Evolutionary conservation across 176 grass and related monocot species (phyloP).

Genomic region (Triticum urartu): DNA sequence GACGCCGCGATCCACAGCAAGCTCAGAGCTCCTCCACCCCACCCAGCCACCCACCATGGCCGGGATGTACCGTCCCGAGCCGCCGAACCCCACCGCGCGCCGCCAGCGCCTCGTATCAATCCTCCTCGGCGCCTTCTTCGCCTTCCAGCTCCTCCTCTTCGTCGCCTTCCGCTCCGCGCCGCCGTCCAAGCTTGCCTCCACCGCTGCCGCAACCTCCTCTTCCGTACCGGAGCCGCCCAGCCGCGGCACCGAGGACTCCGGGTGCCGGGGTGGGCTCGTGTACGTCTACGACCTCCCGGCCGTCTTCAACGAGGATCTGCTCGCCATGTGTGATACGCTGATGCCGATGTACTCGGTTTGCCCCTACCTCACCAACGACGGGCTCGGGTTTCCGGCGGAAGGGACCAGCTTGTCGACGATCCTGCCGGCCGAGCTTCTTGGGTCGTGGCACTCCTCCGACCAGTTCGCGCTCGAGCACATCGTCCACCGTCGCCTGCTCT

Average conservation of each 20-base stretch:
- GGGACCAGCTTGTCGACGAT: conserved; percentile 47
- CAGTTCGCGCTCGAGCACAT: conserved; percentile 82
- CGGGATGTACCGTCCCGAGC: conserved; percentile 26
- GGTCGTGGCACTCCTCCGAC: conserved; percentile 79
- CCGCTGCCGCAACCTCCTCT: neutral
- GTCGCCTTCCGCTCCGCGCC: conserved; percentile 38
- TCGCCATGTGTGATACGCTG: conserved; percentile 47
- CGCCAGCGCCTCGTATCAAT: conserved; percentile 37
- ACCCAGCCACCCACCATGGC: conserved; percentile 10
- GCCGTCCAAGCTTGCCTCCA: neutral
- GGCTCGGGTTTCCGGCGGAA: conserved; percentile 49
- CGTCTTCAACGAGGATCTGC: conserved; percentile 66
- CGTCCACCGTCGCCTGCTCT: conserved; percentile 70
- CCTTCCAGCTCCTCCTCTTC: conserved; percentile 63
- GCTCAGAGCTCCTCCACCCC: neutral
- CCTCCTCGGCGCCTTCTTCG: conserved; percentile 48
- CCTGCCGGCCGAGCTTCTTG: conserved; percentile 41
- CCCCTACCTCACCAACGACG: conserved; percentile 61
- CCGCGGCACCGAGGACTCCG: neutral
- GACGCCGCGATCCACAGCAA: neutral
- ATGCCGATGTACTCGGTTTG: conserved; percentile 56
- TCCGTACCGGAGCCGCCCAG: neutral
- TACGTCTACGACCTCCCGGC: conserved; percentile 79
- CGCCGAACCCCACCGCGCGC: conserved; percentile 1
- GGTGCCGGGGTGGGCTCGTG: conserved; percentile 52